Evolutionary conservation across 1,284 basidiomycete genomes (phyloP).

Genomic region (Sanghuangporus weigelae): DNA sequence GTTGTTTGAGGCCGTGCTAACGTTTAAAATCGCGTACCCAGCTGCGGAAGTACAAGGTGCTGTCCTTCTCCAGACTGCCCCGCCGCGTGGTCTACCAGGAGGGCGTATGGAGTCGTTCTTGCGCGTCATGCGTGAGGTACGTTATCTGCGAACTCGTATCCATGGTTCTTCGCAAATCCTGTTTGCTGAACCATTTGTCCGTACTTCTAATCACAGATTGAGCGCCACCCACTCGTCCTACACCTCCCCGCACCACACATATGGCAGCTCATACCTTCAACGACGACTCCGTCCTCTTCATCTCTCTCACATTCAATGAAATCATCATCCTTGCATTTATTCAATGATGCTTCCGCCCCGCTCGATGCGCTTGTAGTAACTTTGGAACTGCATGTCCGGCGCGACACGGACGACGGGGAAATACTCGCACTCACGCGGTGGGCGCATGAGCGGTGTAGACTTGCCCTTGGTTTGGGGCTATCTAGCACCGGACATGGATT

Average conservation of each 20-base stretch:
- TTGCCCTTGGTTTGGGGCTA: slow-evolving; percentile 29
- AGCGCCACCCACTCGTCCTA: slow-evolving; percentile 71
- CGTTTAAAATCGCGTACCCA: slow-evolving; percentile 77
- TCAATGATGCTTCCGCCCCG: slow-evolving; percentile 22
- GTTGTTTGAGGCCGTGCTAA: slow-evolving; percentile 64
- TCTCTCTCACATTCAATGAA: slow-evolving; percentile 14
- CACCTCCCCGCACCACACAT: slow-evolving; percentile 79
- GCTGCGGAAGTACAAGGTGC: slow-evolving; percentile 76
- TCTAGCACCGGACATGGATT: background rate
- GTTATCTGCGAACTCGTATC: slow-evolving; percentile 6
- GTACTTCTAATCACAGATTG: slow-evolving; percentile 43
- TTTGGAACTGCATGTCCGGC: slow-evolving; percentile 69
- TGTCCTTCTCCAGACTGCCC: slow-evolving; percentile 84
- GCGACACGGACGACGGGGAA: slow-evolving; percentile 67
- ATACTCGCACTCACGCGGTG: slow-evolving; percentile 67
- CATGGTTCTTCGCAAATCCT: slow-evolving; percentile 4
- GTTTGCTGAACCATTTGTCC: slow-evolving; percentile 3
- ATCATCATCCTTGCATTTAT: slow-evolving; percentile 1
- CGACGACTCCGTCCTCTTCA: slow-evolving; percentile 10
- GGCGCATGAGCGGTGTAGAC: slow-evolving; percentile 61
- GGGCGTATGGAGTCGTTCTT: slow-evolving; percentile 76
- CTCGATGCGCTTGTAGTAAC: slow-evolving; percentile 68
- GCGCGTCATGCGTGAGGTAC: slow-evolving; percentile 73
- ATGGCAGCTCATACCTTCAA: slow-evolving; percentile 71
- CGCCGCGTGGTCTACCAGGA: slow-evolving; percentile 49